These are phyloP conservation scores for Dioscorea zingiberensis DNA, from an alignment of 106 monocot species.

Conservation along the genomic window DNA sequence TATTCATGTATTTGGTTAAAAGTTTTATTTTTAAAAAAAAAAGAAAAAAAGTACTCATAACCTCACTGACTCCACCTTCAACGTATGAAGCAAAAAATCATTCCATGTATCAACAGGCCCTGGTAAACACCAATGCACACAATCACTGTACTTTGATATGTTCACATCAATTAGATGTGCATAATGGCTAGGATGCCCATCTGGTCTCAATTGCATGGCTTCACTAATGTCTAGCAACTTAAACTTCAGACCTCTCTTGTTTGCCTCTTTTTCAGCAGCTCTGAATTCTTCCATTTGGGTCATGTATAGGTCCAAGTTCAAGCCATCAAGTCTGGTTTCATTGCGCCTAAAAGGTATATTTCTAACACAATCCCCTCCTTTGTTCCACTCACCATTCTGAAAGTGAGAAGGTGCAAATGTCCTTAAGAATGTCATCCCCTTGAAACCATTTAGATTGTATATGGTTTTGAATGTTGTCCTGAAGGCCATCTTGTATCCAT, in stretches of 20 bases:
- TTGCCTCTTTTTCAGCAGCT: slow-evolving; percentile 8
- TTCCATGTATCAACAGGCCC: slow-evolving; percentile 30
- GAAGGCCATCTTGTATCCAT: slow-evolving; percentile 15
- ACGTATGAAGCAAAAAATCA: slow-evolving; percentile 11
- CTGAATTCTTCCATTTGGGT: slow-evolving; percentile 11
- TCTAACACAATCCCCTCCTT: slow-evolving; percentile 16
- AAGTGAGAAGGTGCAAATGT: slow-evolving; percentile 24
- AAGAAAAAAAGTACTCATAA: no score
- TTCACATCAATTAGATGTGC: not conserved
- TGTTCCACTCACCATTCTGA: slow-evolving; percentile 21
- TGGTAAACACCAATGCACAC: slow-evolving; percentile 32
- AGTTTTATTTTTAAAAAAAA: no score
- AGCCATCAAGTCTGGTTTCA: not conserved
- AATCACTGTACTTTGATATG: slow-evolving; percentile 9
- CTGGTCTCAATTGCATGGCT: slow-evolving; percentile 18
- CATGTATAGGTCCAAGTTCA: slow-evolving; percentile 7
- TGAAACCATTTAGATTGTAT: not conserved
- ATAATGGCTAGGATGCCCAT: slow-evolving; percentile 24
- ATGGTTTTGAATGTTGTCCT: slow-evolving; percentile 12
- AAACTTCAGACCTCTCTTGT: slow-evolving; percentile 14
- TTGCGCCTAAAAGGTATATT: slow-evolving; percentile 7
- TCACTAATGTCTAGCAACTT: slow-evolving; percentile 12
- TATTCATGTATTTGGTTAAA: no score
- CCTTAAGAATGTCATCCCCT: slow-evolving; percentile 11
- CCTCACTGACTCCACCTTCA: not conserved